These are phyloP conservation scores for Penicillium simplicissimum DNA, from an alignment of 495 filamentous ascomycete genomes.

Conservation along the genomic window DNA sequence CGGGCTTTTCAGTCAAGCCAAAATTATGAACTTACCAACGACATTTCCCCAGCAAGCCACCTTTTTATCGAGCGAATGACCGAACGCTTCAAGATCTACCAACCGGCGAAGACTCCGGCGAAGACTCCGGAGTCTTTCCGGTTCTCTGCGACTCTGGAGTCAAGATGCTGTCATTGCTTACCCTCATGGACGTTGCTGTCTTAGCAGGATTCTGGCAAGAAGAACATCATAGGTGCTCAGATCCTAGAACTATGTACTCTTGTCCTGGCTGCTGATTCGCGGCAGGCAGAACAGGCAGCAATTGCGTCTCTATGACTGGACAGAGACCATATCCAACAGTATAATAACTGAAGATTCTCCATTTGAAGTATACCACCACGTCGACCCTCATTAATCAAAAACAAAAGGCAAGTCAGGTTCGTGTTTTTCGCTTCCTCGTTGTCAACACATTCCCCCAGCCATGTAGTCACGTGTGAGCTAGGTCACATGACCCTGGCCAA, in stretches of 20 bases:
- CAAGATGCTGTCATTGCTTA: neutral
- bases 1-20: neutral
- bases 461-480: conserved; percentile 9
- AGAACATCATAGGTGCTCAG: no score
- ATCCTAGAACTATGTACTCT: no score
- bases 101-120: neutral
- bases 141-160: neutral
- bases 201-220: no score
- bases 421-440: neutral
- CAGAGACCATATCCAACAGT: neutral
- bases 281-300: neutral
- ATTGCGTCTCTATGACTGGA: neutral
- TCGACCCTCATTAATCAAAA: no score
- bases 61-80: neutral
- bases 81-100: neutral
- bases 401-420: neutral
- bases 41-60: neutral
- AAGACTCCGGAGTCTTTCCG: neutral
- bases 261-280: neutral
- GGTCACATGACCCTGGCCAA: conserved; percentile 16
- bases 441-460: neutral
- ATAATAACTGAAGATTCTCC: neutral
- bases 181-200: no score
- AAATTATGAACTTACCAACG: neutral
- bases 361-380: no score